Conservation (phyloP, 169 alveolate species). For the Pseudocohnilembus persalinus region DNA sequence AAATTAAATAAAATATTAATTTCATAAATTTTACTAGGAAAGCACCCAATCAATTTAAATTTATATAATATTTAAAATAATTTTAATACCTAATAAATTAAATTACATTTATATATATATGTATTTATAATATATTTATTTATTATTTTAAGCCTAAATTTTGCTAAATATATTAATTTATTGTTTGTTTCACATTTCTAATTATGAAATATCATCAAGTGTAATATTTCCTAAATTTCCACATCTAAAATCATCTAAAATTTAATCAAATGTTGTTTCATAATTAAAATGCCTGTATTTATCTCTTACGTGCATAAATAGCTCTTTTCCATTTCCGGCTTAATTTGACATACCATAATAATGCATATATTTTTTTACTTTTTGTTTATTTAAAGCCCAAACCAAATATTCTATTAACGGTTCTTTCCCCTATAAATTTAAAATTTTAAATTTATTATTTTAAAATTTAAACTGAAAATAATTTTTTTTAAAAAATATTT, state of each 20-base stretch:
- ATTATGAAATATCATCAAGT: slow-evolving; percentile 46
- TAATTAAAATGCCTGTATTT: slow-evolving; percentile 47
- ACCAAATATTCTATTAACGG: slow-evolving; percentile 78
- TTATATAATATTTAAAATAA: too few species aligned
- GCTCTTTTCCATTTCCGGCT: slow-evolving; percentile 39
- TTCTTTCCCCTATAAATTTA: slow-evolving; percentile 43
- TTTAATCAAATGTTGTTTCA: slow-evolving; percentile 37
- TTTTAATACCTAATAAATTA: too few species aligned
- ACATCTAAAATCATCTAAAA: slow-evolving; percentile 64
- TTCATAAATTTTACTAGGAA: too few species aligned
- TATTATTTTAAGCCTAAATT: too few species aligned
- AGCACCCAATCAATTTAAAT: too few species aligned
- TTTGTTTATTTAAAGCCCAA: slow-evolving; percentile 34
- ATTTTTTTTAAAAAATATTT: too few species aligned
- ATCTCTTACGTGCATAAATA: slow-evolving; percentile 39
- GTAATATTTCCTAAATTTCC: slow-evolving; percentile 78
- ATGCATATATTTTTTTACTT: slow-evolving; percentile 28
- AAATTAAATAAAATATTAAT: too few species aligned
- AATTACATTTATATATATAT: too few species aligned
- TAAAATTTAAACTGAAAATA: slow-evolving; percentile 56
- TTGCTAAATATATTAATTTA: too few species aligned
- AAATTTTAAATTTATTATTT: slow-evolving; percentile 34
- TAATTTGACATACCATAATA: slow-evolving; percentile 26
- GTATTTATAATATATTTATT: too few species aligned
- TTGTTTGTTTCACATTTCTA: not conserved